Evolutionary conservation across 1,139 yeast species (phyloP).

Genomic region (Arxiozyma bovina): DNA sequence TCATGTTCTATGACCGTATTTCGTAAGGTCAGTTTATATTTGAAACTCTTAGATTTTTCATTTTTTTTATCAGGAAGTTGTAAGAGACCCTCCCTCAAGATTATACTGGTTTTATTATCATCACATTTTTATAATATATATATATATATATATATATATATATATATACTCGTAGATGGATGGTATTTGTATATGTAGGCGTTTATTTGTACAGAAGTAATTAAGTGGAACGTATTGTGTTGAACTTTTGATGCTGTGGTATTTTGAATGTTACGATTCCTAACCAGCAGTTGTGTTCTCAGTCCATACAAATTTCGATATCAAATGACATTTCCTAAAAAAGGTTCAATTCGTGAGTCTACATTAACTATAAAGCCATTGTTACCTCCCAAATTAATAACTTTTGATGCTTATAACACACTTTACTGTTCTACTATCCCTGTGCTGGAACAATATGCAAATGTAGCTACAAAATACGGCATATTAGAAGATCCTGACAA

Average conservation of each 20-base stretch:
- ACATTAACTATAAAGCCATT: constrained; percentile 5
- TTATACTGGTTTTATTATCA: neutral
- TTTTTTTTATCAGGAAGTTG: too few species aligned
- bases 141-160: too few species aligned
- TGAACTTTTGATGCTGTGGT: too few species aligned
- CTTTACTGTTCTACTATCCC: constrained; percentile 50
- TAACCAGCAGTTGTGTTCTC: neutral
- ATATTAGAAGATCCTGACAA: constrained; percentile 33
- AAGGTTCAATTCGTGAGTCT: constrained; percentile 12
- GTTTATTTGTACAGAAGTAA: neutral
- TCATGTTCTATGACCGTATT: too few species aligned
- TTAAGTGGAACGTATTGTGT: neutral
- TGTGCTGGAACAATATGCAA: constrained; percentile 44
- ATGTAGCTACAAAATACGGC: constrained; percentile 40
- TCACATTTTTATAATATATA: too few species aligned
- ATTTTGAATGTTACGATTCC: neutral
- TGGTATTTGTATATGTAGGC: too few species aligned
- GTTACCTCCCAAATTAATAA: constrained; percentile 40
- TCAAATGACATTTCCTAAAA: constrained; percentile 15
- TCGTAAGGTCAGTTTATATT: too few species aligned
- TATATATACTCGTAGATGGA: neutral
- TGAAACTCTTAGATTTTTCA: too few species aligned
- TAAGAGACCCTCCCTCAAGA: too few species aligned
- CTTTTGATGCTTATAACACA: constrained; percentile 64
- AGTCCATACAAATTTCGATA: neutral